phyloP scores from a whole-genome alignment of 75 land plant genomes.

The Chamaecyparis obtusa region DNA sequence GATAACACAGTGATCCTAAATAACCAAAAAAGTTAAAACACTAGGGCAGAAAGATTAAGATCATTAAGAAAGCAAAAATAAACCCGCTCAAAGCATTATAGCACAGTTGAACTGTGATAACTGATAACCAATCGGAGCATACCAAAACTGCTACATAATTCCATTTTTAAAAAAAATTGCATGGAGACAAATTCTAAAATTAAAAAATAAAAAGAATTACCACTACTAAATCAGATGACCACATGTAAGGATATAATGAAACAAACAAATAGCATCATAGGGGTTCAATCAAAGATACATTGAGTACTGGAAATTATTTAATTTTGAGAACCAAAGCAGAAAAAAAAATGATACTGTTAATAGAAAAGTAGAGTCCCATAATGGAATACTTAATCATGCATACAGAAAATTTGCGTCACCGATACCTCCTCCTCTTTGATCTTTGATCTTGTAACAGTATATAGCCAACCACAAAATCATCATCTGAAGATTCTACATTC shows the following conservation, averaged over 20 bases:
- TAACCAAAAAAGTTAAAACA: not conserved
- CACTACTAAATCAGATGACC: not conserved
- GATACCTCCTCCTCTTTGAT: slow-evolving; percentile 14
- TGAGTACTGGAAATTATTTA: not conserved
- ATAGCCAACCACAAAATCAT: not conserved
- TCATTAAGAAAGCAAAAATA: not conserved
- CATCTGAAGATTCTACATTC: not conserved
- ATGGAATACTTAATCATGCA: not conserved
- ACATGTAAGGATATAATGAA: not conserved
- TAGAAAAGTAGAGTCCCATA: not conserved
- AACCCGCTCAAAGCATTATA: not conserved
- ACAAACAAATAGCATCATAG: not conserved
- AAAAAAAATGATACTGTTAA: not conserved
- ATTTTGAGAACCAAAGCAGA: not conserved
- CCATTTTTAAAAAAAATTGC: not conserved
- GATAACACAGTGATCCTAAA: not conserved
- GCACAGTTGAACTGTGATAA: not conserved
- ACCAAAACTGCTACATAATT: not conserved
- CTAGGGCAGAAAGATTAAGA: too few relatives aligned
- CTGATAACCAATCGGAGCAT: not conserved
- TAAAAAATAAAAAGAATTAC: not conserved
- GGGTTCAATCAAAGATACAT: not conserved
- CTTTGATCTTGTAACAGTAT: not conserved
- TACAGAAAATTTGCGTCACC: not conserved
- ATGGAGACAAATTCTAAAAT: not conserved